Conservation (phyloP, 2,329 filamentous ascomycete genomes). For the Chaetothyriales sp. region DNA sequence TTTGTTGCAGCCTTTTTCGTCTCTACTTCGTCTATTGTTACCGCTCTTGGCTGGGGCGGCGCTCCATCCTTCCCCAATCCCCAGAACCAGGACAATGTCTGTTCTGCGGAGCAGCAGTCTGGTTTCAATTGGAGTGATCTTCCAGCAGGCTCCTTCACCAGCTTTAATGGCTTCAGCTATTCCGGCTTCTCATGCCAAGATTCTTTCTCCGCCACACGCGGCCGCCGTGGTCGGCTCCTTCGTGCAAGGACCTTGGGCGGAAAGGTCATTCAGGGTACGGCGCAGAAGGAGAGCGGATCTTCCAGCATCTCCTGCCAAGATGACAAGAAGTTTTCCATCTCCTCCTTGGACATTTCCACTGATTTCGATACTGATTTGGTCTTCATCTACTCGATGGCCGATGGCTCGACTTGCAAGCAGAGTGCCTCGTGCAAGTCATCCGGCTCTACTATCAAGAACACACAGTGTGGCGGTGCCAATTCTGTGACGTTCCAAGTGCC, state of each 20-base stretch:
- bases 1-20: slow-evolving; percentile 27
- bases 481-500: slow-evolving; percentile 58
- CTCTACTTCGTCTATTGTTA: slow-evolving; percentile 32
- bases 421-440: slow-evolving; percentile 51
- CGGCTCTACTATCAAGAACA: slow-evolving; percentile 63
- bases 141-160: slow-evolving; percentile 44
- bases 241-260: background rate
- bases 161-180: slow-evolving; percentile 62
- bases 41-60: slow-evolving; percentile 35
- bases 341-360: slow-evolving; percentile 56
- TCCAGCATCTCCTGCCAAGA: slow-evolving; percentile 47
- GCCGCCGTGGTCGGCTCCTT: background rate
- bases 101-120: slow-evolving; percentile 51
- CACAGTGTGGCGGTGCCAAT: slow-evolving; percentile 82
- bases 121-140: slow-evolving; percentile 65
- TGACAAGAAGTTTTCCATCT: slow-evolving; percentile 57
- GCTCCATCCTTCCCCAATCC: slow-evolving; percentile 51
- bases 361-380: slow-evolving; percentile 67
- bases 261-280: slow-evolving; percentile 43
- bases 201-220: slow-evolving; percentile 28
- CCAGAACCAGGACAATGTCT: slow-evolving; percentile 62
- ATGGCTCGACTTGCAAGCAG: slow-evolving; percentile 71
- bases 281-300: slow-evolving; percentile 28
- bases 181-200: slow-evolving; percentile 57
- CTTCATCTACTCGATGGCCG: slow-evolving; percentile 77